phyloP scores from a whole-genome alignment of 257 asterid species.

The Plantago ovata region DNA sequence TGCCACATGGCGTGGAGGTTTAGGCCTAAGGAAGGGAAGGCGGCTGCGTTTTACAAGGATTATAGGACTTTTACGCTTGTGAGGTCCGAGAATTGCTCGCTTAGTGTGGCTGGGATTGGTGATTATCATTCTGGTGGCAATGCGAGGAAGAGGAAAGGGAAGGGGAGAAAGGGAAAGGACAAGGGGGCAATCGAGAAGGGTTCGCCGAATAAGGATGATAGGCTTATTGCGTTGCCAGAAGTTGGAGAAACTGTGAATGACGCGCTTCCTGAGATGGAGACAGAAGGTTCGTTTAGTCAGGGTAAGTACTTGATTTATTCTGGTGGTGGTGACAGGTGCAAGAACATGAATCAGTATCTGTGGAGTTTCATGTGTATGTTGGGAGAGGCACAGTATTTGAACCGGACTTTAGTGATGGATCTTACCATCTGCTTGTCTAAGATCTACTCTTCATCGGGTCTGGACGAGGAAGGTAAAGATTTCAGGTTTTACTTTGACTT shows the following conservation, averaged over 20 bases:
- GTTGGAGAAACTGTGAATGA: constrained; percentile 89
- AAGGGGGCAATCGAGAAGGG: constrained; percentile 65
- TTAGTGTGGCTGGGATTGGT: constrained; percentile 65
- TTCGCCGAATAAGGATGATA: constrained; percentile 29
- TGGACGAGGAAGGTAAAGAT: constrained; percentile 85
- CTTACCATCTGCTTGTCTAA: constrained; percentile 66
- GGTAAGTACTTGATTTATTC: constrained; percentile 72
- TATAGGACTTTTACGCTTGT: constrained; percentile 60
- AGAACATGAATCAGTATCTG: constrained; percentile 88
- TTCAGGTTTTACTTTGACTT: constrained; percentile 86
- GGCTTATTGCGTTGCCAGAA: constrained; percentile 53
- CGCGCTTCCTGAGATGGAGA: constrained; percentile 66
- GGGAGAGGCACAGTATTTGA: constrained; percentile 91
- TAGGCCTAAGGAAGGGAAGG: constrained; percentile 92
- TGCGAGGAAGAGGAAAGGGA: constrained; percentile 67
- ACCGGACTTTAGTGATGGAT: constrained; percentile 84
- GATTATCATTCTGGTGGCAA: constrained; percentile 91
- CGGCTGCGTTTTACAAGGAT: constrained; percentile 80
- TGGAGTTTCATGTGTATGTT: constrained; percentile 96
- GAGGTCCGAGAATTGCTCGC: constrained; percentile 66
- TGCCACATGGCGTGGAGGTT: constrained; percentile 99
- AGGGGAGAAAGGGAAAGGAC: constrained; percentile 34
- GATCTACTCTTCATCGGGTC: constrained; percentile 82
- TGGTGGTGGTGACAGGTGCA: constrained; percentile 93
- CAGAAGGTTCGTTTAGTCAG: constrained; percentile 63